Base-by-base conservation (phyloP, 495 filamentous ascomycete species). In the Penicillium waksmanii region DNA sequence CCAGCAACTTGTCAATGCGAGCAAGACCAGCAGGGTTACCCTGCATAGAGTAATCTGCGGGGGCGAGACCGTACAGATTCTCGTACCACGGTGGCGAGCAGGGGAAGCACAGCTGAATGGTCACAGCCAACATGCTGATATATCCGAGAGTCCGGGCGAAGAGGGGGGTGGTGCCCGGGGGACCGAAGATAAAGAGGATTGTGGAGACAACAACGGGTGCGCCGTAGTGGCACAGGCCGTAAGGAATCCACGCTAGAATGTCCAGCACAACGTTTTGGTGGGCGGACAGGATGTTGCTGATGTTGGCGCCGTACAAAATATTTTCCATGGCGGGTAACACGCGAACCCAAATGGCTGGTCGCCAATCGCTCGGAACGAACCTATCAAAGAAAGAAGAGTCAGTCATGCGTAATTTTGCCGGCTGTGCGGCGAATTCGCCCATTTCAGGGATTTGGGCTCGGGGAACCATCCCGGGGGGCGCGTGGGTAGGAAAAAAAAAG, bases 31-130 rank as follows among this genome's bases (percentile, higher is more conserved):
- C 93, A 0, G 94, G 90, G 57, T 90, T 90, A 31, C 93, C 93
- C 49, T 83, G 77, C 80, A 97, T 94, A 7, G 87, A 88, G 79
- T 97, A 97, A 63, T 96, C 91, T 31, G 93, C 94, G 2, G 94
- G 93, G 36, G 88, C 87, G 49, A 97, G 80, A 5, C 93, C 93
- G 67, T 96, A 91, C 25, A 88, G 77, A 67, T 93, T 92, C 80
- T 97, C 93, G 69, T 97, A 97, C 93, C 90, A 97, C 21, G 93
- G 93, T 38, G 93, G 90, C 12, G 93, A 94, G 78, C 94, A 97
- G 3, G 93, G 93, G 76, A 97, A 94, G 43, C 89, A 69, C 59
- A 96, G 76, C 78, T 97, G 94, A 63, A 96, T 92, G 13, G 83
- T 76, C 23, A 98, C 93, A 8, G 91, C 93, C 23, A 85, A 77